Percentiles rank a stretch among this genome's conserved stretches.
phyloP scores from a whole-genome alignment of 2,329 filamentous ascomycete species.

The Phialemonium atrogriseum region DNA sequence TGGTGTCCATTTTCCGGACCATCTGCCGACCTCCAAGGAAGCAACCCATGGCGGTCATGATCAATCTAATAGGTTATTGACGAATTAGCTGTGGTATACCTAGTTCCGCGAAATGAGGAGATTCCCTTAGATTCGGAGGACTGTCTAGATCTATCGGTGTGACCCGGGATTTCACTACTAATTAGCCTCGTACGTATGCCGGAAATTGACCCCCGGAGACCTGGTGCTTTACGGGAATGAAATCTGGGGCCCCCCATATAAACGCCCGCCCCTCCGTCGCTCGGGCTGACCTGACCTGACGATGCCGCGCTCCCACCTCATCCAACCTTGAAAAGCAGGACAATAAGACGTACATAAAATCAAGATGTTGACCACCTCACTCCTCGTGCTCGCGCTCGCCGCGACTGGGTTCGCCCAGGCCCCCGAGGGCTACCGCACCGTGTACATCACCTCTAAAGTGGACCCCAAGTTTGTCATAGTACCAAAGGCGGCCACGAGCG shows the following conservation, averaged over 20 bases:
- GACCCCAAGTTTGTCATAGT: slow-evolving; percentile 32
- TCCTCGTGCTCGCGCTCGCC: slow-evolving; percentile 23
- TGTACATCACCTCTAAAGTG: slow-evolving; percentile 29
- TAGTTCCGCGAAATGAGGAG: slow-evolving; percentile 4
- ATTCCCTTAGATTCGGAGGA: too few species aligned
- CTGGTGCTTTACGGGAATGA: slow-evolving; percentile 2
- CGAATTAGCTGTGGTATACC: slow-evolving; percentile 2
- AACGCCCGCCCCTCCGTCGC: slow-evolving; percentile 6
- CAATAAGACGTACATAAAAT: too few species aligned
- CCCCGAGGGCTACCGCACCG: slow-evolving; percentile 27
- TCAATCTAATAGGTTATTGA: slow-evolving; percentile 5
- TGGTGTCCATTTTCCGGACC: slow-evolving; percentile 5
- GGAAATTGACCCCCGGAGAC: slow-evolving; percentile 13
- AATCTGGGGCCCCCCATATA: slow-evolving; percentile 7
- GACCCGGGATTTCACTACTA: slow-evolving; percentile 10
- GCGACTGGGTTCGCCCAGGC: slow-evolving; percentile 23
- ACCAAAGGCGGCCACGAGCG: slow-evolving; percentile 20
- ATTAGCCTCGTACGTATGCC: slow-evolving; percentile 13
- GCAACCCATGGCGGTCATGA: slow-evolving; percentile 2
- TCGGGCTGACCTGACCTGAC: too few species aligned
- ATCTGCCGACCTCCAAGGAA: slow-evolving; percentile 12
- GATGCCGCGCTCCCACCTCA: too few species aligned
- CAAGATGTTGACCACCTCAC: slow-evolving; percentile 19
- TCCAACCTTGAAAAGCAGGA: background rate
- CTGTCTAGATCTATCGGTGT: slow-evolving; percentile 12